A percentile compares a stretch with the other conserved stretches of the same genome.
Evolutionary conservation across 257 asterid genomes (phyloP).

Genomic region (Ajuga chamaepitys): DNA sequence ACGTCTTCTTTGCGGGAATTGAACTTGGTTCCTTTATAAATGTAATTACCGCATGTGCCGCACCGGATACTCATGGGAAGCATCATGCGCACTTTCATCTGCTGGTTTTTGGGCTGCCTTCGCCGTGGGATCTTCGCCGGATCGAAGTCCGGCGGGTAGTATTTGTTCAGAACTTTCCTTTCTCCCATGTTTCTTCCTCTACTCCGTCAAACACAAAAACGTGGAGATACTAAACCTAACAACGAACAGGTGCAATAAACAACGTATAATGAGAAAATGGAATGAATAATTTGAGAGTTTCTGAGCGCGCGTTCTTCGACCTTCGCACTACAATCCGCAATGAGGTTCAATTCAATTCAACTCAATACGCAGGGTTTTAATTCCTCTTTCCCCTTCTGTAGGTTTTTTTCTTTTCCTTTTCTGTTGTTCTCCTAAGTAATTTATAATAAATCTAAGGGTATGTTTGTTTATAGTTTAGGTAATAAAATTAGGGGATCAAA

Average conservation of each 20-base stretch:
- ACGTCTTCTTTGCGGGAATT: slow-evolving; percentile 89
- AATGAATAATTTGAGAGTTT: no score
- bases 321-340: no score
- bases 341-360: no score
- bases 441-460: no score
- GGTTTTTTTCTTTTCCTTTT: no score
- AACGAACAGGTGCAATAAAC: not conserved
- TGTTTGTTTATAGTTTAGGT: no score
- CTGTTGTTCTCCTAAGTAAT: no score
- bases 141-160: slow-evolving; percentile 92
- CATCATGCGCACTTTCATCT: slow-evolving; percentile 86
- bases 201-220: slow-evolving; percentile 4
- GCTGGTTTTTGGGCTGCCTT: slow-evolving; percentile 66
- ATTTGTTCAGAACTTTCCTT: slow-evolving; percentile 77
- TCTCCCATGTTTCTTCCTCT: slow-evolving; percentile 57
- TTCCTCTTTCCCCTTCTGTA: no score
- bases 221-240: not conserved
- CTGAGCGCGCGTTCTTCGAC: no score
- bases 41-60: slow-evolving; percentile 72
- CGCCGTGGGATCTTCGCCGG: slow-evolving; percentile 91
- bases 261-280: not conserved
- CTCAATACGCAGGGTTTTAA: no score
- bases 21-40: slow-evolving; percentile 77
- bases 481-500: no score
- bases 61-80: slow-evolving; percentile 91